phyloP scores from a whole-genome alignment of 257 asterid genomes.

The Cynanchum wilfordii region DNA sequence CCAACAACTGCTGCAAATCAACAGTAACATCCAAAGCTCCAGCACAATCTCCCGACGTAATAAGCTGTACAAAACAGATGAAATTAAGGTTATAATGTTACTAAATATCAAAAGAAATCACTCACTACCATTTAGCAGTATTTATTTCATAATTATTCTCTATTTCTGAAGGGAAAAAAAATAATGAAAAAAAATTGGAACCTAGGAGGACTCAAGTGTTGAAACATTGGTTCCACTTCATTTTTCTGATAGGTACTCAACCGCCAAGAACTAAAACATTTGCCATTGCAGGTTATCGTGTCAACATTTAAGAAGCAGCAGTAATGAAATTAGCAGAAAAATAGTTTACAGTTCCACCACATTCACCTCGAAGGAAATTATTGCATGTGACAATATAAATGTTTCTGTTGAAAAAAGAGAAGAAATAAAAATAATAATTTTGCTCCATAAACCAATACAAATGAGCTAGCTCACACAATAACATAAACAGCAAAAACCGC shows the following conservation, averaged over 20 bases:
- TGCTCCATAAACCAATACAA: too few relatives aligned
- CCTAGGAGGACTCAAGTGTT: neutral
- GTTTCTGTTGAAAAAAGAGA: neutral
- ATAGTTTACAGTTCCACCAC: neutral
- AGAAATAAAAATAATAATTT: too few relatives aligned
- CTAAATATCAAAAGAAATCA: neutral
- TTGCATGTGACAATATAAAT: neutral
- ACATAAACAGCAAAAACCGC: too few relatives aligned
- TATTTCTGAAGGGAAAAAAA: neutral
- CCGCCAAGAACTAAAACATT: neutral
- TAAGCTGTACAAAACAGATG: slow-evolving; percentile 58
- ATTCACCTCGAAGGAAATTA: neutral
- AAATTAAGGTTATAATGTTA: neutral
- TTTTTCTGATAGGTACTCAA: neutral
- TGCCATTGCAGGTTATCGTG: neutral
- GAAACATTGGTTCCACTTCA: neutral
- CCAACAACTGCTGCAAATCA: slow-evolving; percentile 89
- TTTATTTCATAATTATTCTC: neutral
- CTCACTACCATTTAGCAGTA: neutral
- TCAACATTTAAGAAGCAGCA: neutral
- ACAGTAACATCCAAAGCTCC: slow-evolving; percentile 95
- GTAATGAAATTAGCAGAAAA: neutral
- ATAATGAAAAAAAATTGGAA: neutral
- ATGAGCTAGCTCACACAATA: too few relatives aligned
- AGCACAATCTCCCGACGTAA: slow-evolving; percentile 94